Base-by-base conservation (phyloP, 805 yeast genomes). In the Ogataea parapolymorpha region DNA sequence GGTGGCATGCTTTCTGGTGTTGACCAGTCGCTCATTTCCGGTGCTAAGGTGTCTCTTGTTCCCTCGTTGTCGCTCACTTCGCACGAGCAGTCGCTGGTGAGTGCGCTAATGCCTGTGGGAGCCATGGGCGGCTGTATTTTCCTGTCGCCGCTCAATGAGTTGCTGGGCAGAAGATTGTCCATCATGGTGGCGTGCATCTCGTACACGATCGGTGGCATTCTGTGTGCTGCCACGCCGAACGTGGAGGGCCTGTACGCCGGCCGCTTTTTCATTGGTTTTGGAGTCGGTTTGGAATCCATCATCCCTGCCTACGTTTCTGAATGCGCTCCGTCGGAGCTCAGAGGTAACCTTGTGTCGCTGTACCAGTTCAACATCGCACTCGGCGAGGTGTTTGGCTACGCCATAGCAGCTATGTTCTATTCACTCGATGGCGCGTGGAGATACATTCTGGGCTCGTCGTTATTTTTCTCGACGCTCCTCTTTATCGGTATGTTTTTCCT, bases 281-380 rank as follows among this genome's bases (percentile, higher is more conserved):
- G 85, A 52, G 74, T 80, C 40, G 86, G 86, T 45, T 68, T 79
- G 33, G 85, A 79, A 59, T 80, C 82, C 55, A 82, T 81, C 33
- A 80, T 80, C 48, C 80, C 80, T 51, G 72, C 77, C 40, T 80
- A 79, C 54, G 75, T 79, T 39, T 70, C 82, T 18, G 85, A 80
- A 54, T 72, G 75, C 40, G 78, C 75, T 22, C 83, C 83, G 8
- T 70, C 81, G 1, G 56, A 56, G n/a, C 68, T 73, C 20, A 69
- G 85, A 49, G 85, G 85, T 50, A 72, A 70, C 44, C 59, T 80
- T 35, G 85, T 79, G 16, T 77, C 85, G 2, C 54, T 79, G 58
- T 79, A 77, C 56, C 86, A 80, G 58, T 73, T 79, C 58, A 76
- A 73, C 56, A 75, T 79, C 54, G 85, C 85, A 0, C 65, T 80